Conservation (phyloP, 1,284 basidiomycete genomes). For the Pseudozyma hubeiensis region DNA sequence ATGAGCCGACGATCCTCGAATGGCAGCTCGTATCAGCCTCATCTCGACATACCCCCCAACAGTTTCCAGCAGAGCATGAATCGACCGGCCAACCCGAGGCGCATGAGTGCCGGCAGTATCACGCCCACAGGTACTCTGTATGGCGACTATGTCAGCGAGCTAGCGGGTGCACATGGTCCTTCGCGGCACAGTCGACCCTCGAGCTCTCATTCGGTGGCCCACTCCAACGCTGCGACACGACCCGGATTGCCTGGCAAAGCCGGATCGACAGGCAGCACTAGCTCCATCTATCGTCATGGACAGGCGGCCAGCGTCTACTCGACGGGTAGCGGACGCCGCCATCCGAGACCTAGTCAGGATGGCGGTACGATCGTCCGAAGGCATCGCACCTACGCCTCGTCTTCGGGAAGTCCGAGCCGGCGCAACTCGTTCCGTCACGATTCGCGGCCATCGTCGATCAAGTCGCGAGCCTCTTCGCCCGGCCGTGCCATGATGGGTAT, state of each 20-base stretch:
- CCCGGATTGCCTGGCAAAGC: slow-evolving; percentile 49
- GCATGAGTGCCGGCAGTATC: slow-evolving; percentile 63
- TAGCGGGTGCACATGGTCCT: slow-evolving; percentile 17
- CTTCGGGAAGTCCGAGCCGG: slow-evolving; percentile 45
- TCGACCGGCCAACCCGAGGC: slow-evolving; percentile 45
- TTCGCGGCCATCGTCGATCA: slow-evolving; percentile 44
- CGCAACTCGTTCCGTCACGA: slow-evolving; percentile 37
- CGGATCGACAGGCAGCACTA: slow-evolving; percentile 53
- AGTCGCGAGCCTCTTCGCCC: slow-evolving; percentile 45
- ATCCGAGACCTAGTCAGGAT: slow-evolving; percentile 47
- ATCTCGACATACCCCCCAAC: slow-evolving; percentile 27
- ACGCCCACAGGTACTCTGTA: slow-evolving; percentile 58
- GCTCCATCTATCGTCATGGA: slow-evolving; percentile 34
- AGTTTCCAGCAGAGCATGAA: slow-evolving; percentile 38
- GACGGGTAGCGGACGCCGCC: slow-evolving; percentile 45
- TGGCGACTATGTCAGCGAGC: slow-evolving; percentile 36
- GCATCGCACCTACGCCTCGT: slow-evolving; percentile 50
- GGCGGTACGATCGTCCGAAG: slow-evolving; percentile 56
- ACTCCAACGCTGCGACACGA: slow-evolving; percentile 26
- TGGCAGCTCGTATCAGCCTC: slow-evolving; percentile 41
- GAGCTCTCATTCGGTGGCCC: slow-evolving; percentile 53
- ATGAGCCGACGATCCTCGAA: slow-evolving; percentile 53
- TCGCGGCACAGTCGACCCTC: slow-evolving; percentile 51
- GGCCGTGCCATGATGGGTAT: slow-evolving; percentile 26
- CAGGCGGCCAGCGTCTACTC: slow-evolving; percentile 48